Conservation (phyloP, 768 basidiomycete genomes). For the Chiua virens region DNA sequence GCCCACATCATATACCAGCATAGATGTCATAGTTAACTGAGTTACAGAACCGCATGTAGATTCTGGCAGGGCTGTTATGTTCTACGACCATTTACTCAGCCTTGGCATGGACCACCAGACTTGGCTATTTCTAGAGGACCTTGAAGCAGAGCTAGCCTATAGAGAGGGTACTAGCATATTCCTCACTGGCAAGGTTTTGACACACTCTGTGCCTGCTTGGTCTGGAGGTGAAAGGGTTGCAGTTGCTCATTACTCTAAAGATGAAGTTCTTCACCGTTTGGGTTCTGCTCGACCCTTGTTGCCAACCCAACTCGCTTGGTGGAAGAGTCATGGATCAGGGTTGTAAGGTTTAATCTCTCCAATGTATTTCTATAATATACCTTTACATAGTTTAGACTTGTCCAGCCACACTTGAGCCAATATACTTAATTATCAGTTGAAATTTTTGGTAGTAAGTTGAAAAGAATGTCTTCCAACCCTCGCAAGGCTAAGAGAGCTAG, state of each 20-base stretch:
- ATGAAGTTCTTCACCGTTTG: background rate
- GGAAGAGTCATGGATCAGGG: too few species aligned
- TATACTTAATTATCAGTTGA: too few species aligned
- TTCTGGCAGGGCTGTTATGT: background rate
- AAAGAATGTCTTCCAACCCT: too few species aligned
- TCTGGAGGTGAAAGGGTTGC: background rate
- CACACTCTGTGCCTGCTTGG: background rate
- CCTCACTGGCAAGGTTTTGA: background rate
- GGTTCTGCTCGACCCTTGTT: background rate
- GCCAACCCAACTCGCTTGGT: background rate
- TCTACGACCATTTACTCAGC: conserved; percentile 5
- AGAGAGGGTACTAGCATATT: background rate
- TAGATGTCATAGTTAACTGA: too few species aligned
- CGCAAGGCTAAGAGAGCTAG: too few species aligned
- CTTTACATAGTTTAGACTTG: too few species aligned
- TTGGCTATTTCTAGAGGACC: background rate
- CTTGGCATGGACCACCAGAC: background rate
- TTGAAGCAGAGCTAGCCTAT: background rate
- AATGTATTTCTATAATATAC: too few species aligned
- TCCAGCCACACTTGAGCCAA: too few species aligned
- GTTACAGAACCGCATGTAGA: conserved; percentile 1
- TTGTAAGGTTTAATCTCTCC: too few species aligned
- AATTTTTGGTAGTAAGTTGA: too few species aligned
- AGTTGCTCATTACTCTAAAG: background rate
- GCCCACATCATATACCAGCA: background rate